Base-by-base conservation (phyloP, 2,329 filamentous ascomycete species). In the Metarhizium humberi region DNA sequence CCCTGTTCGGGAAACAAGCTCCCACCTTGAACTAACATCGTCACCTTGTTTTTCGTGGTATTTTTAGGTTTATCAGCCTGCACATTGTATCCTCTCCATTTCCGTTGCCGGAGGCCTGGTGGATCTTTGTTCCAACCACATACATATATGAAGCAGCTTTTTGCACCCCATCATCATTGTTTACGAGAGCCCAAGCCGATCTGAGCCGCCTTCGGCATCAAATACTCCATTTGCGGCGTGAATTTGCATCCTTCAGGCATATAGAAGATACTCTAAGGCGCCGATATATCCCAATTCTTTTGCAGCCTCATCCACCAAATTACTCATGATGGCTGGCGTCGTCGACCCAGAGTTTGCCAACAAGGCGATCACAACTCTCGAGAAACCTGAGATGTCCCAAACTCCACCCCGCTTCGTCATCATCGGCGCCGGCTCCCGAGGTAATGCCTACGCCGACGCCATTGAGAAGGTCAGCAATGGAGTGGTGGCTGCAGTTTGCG, bases 351-450 rank as follows among this genome's bases (percentile, higher is more conserved):
- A 59, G 51, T 59, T 70, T 57, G 57, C 63, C 55, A 53, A 54
- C 54, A 50, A 50, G 60, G 29, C 57, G 55, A 43, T 52, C 54
- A 49, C 57, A 45, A 65, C 72, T 5, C 72, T 71, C 20, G 71
- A 72, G 10, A 74, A 70, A 49, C 75, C 75, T 8, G 66, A 71
- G 47, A 70, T 73, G 66, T 79, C 80, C 3, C 66, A 70, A 6
- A 72, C 66, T 36, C 78, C 82, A 29, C 81, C 85, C 3, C 82
- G 86, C 52, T 82, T 95, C 64, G 77, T 95, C 55, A 80, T 95
- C 64, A 85, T 95, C 62, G 91, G 91, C 20, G 90, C 89, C 7
- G 90, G 91, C 38, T 89, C 87, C 50, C 84, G 91, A 40, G 91
- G 91, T 14, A 78, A 80, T 52, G 80, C 83, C 34, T 95, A 95